Evolutionary conservation across 1,284 basidiomycete genomes (phyloP).

Genomic region (Leccinum glutinopallens): DNA sequence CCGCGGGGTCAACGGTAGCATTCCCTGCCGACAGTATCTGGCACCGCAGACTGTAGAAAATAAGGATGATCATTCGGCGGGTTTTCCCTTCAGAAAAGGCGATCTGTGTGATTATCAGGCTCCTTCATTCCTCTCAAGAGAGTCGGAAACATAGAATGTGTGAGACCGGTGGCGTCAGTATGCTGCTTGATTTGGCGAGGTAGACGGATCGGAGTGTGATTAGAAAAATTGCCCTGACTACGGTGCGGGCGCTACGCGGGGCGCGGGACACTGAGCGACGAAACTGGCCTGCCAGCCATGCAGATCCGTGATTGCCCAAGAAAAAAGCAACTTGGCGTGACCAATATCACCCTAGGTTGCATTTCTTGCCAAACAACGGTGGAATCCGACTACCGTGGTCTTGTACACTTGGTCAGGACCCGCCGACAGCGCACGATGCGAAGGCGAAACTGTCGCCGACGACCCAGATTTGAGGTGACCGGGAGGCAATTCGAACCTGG

Average conservation of each 20-base stretch:
- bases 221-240: constrained; percentile 21
- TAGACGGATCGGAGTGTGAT: constrained; percentile 3
- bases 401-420: no score
- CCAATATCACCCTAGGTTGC: not conserved
- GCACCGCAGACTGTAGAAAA: not conserved
- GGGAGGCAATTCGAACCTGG: not conserved
- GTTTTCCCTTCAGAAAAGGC: not conserved
- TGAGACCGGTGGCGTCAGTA: constrained; percentile 18
- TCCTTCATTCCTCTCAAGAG: constrained; percentile 9
- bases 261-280: not conserved
- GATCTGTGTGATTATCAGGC: no score
- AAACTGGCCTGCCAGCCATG: not conserved
- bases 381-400: not conserved
- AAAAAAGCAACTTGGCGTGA: not conserved
- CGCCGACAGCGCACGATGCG: not conserved
- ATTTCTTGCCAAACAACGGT: not conserved
- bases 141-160: constrained; percentile 12
- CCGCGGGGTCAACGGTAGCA: not conserved
- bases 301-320: not conserved
- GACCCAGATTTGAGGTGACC: not conserved
- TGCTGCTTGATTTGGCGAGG: constrained; percentile 3
- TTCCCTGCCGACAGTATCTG: not conserved
- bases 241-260: not conserved
- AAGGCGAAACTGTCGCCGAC: constrained; percentile 1
- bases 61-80: not conserved